Base-by-base conservation (phyloP, 106 monocot species). In the Phalaenopsis aphrodite region DNA sequence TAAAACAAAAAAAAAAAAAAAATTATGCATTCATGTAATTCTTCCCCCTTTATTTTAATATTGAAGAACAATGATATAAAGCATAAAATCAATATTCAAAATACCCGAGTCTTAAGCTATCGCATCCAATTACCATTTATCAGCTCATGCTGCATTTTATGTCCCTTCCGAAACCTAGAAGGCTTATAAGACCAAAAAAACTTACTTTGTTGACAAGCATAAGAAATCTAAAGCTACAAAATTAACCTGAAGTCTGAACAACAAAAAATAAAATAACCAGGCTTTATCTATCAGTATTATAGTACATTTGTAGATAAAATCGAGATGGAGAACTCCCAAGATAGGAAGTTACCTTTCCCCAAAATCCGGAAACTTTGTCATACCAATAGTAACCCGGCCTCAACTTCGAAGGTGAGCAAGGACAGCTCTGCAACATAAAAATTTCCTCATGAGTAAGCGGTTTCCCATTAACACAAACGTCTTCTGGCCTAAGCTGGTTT, bases 301-400 rank as follows among this genome's bases (percentile, higher is more conserved):
- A 21, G 47, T 74, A 42, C 42, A 45, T 23, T 76, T 48, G 41
- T 15, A 10, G 76, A 52, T 48, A 76, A 76, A 36, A 23, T 76
- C n/a, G 49, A 6, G 14, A 7, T 18, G 49, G 19, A 76, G 0
- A 76, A 17, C 14, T 1, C 17, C 21, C 21, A 76, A 45, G 49
- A 30, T 7, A 76, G 7, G 30, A 76, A 2, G 86, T 84, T 74
- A 95, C 95, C 95, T 90, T 92, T 56, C 95, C 95, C 95, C 95
- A 95, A 55, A 82, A 83, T 14, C 95, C 95, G 1, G 95, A 93
- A 14, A 97, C 89, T 80, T 92, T 94, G 75, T 97, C 96, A 58
- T 97, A 97, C 96, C 96, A 97, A 83, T 94, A 97, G 68, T 77
- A 75, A 4, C 94, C 96, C 0, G 94, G 92, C 78, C 86, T 91